These are phyloP conservation scores for Albophoma yamanashiensis DNA, from an alignment of 2,329 filamentous ascomycete species.

Conservation along the genomic window DNA sequence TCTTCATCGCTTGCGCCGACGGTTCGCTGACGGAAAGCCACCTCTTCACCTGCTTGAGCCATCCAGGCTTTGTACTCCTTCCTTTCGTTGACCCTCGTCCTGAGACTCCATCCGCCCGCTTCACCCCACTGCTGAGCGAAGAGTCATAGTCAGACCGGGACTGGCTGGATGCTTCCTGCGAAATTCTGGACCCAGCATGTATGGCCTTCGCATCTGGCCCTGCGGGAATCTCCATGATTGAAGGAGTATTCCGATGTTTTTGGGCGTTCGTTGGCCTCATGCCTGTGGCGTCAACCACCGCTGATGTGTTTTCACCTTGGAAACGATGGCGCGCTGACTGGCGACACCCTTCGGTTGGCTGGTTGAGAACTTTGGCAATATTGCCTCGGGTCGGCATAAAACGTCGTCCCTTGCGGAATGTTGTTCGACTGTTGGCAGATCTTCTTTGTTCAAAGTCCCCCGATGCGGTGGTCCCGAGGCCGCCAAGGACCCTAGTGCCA, in stretches of 20 bases:
- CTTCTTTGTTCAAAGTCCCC: neutral
- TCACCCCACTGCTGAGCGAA: neutral
- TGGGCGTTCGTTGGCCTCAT: neutral
- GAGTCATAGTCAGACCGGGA: neutral
- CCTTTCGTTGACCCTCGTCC: constrained; percentile 5
- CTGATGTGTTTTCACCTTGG: neutral
- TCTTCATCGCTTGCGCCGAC: constrained; percentile 35
- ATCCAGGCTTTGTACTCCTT: constrained; percentile 20
- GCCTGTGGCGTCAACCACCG: neutral
- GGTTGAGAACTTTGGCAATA: neutral
- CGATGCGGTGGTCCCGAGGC: neutral
- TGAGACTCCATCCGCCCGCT: neutral
- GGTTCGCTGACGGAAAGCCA: constrained; percentile 40
- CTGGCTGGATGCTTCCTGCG: neutral
- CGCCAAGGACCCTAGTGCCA: neutral
- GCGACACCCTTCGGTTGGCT: neutral
- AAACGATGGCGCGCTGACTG: neutral
- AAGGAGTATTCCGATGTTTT: neutral
- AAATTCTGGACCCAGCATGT: neutral
- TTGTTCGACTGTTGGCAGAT: neutral
- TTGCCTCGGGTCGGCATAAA: neutral
- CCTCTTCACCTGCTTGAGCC: constrained; percentile 32
- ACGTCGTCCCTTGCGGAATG: neutral
- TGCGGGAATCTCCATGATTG: neutral
- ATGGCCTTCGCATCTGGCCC: neutral